These are phyloP conservation scores for Hyphopichia pseudoburtonii DNA, from an alignment of 1,139 yeast species.

Conservation along the genomic window DNA sequence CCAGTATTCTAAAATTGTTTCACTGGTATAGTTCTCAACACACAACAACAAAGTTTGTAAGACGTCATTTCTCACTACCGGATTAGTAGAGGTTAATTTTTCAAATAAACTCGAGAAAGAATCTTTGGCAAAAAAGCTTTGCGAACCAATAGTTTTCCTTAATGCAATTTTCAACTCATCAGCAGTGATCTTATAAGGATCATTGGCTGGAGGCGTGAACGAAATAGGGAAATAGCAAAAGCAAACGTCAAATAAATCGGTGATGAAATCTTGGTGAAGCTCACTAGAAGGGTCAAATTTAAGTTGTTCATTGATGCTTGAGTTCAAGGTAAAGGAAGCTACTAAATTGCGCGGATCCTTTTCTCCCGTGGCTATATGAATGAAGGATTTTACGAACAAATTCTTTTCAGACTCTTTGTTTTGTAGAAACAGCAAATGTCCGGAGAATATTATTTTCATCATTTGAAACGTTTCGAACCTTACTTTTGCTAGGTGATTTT, in stretches of 20 bases:
- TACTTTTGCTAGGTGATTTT: conserved; percentile 61
- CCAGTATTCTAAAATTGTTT: conserved; percentile 60
- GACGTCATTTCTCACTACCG: conserved; percentile 74
- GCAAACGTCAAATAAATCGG: conserved; percentile 77
- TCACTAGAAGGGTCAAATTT: conserved; percentile 41
- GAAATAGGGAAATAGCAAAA: conserved; percentile 97
- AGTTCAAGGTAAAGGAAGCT: conserved; percentile 63
- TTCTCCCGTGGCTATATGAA: conserved; percentile 78
- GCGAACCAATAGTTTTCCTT: conserved; percentile 61
- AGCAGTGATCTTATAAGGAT: conserved; percentile 82
- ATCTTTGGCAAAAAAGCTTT: conserved; percentile 66
- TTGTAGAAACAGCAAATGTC: conserved; percentile 16
- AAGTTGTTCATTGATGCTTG: conserved; percentile 46
- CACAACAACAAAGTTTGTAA: conserved; percentile 62
- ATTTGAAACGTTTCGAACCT: conserved; percentile 62
- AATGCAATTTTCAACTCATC: conserved; percentile 64
- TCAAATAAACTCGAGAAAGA: conserved; percentile 77
- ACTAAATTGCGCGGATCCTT: conserved; percentile 90
- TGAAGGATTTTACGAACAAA: conserved; percentile 53
- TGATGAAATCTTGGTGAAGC: conserved; percentile 29
- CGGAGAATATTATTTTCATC: conserved; percentile 34
- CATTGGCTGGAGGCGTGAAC: conserved; percentile 89
- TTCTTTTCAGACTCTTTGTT: conserved; percentile 24
- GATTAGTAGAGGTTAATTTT: conserved; percentile 81
- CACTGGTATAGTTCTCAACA: conserved; percentile 49